A percentile compares a stretch with the other conserved stretches of the same genome.
Conservation (phyloP, 192 early-diverging fungal species). For the Coemansia sp. region DNA sequence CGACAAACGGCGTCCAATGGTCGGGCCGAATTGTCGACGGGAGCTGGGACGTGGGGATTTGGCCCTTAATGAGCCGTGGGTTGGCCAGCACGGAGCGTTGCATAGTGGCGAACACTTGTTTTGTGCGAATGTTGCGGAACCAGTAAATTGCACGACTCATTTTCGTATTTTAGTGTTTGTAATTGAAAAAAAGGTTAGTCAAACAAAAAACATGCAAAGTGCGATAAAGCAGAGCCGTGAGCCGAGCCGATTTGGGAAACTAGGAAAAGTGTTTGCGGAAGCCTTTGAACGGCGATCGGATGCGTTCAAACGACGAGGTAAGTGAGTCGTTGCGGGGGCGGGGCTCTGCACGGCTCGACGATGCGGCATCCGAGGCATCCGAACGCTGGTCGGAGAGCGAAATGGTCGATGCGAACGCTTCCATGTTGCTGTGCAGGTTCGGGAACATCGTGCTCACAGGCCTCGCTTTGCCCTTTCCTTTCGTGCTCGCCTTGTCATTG, state of each 20-base stretch:
- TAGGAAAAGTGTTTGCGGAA: slow-evolving; percentile 52
- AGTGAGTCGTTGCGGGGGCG: slow-evolving; percentile 51
- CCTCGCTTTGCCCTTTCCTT: slow-evolving; percentile 1
- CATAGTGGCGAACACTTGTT: slow-evolving; percentile 46
- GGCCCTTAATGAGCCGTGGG: slow-evolving; percentile 18
- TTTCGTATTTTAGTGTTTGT: slow-evolving; percentile 8
- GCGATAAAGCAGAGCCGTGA: background rate
- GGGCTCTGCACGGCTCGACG: slow-evolving; percentile 10
- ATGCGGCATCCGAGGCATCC: background rate
- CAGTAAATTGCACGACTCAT: slow-evolving; percentile 48
- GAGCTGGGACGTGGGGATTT: slow-evolving; percentile 37
- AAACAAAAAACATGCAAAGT: too few relatives aligned
- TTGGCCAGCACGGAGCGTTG: slow-evolving; percentile 33
- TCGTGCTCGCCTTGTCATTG: background rate
- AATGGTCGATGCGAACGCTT: slow-evolving; percentile 20
- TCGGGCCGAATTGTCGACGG: slow-evolving; percentile 46
- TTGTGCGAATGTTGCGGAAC: slow-evolving; percentile 54
- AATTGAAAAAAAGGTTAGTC: slow-evolving; percentile 6
- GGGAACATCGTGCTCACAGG: slow-evolving; percentile 44
- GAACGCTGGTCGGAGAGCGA: slow-evolving; percentile 26
- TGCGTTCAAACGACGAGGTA: slow-evolving; percentile 50
- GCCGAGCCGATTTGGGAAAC: background rate
- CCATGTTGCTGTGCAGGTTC: slow-evolving; percentile 46
- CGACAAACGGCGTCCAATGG: slow-evolving; percentile 54
- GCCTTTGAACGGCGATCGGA: slow-evolving; percentile 54